Evolutionary conservation across 2,329 filamentous ascomycete genomes (phyloP), one percentile per base, ranked within the genome.

Genomic region (Aspergillaceae sp.): DNA sequence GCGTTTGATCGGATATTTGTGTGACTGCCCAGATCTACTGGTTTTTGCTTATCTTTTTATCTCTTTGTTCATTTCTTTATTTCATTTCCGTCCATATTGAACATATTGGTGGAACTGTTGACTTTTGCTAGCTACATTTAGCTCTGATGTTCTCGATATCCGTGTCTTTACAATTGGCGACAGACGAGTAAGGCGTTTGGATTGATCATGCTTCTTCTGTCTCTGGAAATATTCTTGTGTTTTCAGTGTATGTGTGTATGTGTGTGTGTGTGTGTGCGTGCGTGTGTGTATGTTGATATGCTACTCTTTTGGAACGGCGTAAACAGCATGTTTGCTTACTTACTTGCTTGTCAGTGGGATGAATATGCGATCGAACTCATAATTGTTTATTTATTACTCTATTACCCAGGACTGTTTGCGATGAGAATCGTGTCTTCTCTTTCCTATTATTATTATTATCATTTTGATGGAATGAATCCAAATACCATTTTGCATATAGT

Each of bases 1-100:
- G 59, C 62, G 61, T 58, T 63, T 50, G 47, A 57, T 57, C 49
- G 56, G 59, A 60, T 58, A 56, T 48, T 47, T 53, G 49, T 55
- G 51, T 53, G 51, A 58, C 51, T 48, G 51, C 54, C 48, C 45
- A 29, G 19, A 38, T 44, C 34, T 48, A 42, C 47, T 47, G 34
- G 19, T 38, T 26, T 4, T 19, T 19, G 19, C 9, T 38, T 19
- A 8, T 6, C 11, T 47, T 44, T 38, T 46, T 38, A 43, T 50
- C 44, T 55, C 48, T 45, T 48, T 48, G 45, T 48, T 42, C 32
- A 43, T 49, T 46, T 40, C 51, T 41, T 7, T 41, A 26, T 26
- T 41, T 33, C 30, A 19, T 26, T 19, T 19, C 19, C 19, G 19
- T 19, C 19, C 36, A 26, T 26, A 19, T 51, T 53, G 56, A 56